Evolutionary conservation across 768 basidiomycete genomes (phyloP), one percentile per base, ranked within the genome.

Genomic region (Tephrocybe sp.): DNA sequence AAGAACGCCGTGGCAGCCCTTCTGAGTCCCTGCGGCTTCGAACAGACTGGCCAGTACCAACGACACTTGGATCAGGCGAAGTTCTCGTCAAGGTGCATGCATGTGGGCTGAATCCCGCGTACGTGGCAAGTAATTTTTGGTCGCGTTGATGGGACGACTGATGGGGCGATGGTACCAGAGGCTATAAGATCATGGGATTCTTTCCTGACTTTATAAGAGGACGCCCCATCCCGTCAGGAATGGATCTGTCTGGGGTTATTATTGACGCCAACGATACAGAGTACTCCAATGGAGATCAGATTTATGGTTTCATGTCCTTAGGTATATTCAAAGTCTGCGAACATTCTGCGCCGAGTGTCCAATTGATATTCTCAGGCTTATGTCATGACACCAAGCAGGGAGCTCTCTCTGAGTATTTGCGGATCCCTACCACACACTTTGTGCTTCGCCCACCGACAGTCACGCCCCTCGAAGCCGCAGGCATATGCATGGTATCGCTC

Each of bases 191-290:
- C 2, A 76, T 81, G 72, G 50, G 55, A 1, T 0, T 60, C 2
- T 15, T 74, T 11, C 78, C 78, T 11, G 71, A 66, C 24, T 63
- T 72, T 39, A 17, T 82, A 4, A 65, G 68, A 7, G 55, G 53
- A 10, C 67, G 73, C 25, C 79, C 81, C 1, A 58, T 72, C 21
- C 65, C 74, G 2, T 67, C 77, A 11, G 83, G 79, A 51, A 56
- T 69, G 52, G 84, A 86, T 56, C 65, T 84, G 17, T 62, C 81
- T 0, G 85, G 84, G 2, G 64, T 75, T 3, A 62, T 86, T 14
- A 77, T 71, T n/a, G 71, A 75, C 49, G 58, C 70, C 1, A 76
- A 77, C 47, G 71, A 66, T 15, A 68, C 76, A 0, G 68, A 66
- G 11, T 77, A 80, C 59, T 62, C 67, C 9, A 60, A 64, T 2